Base-by-base conservation (phyloP, 2,329 filamentous ascomycete species). In the Colletotrichum ledebouriae region DNA sequence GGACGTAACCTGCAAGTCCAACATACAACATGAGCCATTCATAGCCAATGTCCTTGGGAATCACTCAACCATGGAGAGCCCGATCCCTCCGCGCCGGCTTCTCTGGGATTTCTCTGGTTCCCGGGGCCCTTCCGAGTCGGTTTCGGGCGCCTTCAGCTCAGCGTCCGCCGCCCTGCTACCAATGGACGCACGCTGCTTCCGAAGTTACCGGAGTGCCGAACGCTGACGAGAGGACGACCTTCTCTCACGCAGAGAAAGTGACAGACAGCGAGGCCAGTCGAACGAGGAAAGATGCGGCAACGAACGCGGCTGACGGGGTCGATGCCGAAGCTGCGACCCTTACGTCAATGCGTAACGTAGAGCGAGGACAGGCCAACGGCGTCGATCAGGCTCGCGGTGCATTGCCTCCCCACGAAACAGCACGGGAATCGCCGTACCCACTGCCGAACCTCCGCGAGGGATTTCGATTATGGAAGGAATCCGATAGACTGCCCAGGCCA, bases 31-130 rank as follows among this genome's bases (percentile, higher is more conserved):
- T 84, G 81, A 71, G 66, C 74, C 73, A 63, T 65, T 76, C 73
- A 81, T 83, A 79, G 79, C 75, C 73, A 79, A 84, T 84, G 82
- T 82, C 78, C 76, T 77, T 81, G 76, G 80, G 81, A 78, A 79
- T 81, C 79, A 79, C 77, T 72, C 77, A 78, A 74, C 69, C 77
- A 76, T 81, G 80, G 81, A 80, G 81, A 78, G 78, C 77, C 74
- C 76, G 77, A 75, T 74, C 75, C 72, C 78, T 75, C 72, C 75
- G 73, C 72, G 74, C 73, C 71, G 73, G 73, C 72, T 47, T 60
- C 57, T 62, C 59, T 61, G 59, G 71, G 70, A 63, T 73, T 70
- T 73, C 71, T 66, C 66, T 59, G 60, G 60, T 69, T 66, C 41
- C 69, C 57, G 66, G 57, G 69, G 57, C n/a, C 49, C 61, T 60